Evolutionary conservation across 768 basidiomycete species (phyloP).

Genomic region (Mycena epipterygia): DNA sequence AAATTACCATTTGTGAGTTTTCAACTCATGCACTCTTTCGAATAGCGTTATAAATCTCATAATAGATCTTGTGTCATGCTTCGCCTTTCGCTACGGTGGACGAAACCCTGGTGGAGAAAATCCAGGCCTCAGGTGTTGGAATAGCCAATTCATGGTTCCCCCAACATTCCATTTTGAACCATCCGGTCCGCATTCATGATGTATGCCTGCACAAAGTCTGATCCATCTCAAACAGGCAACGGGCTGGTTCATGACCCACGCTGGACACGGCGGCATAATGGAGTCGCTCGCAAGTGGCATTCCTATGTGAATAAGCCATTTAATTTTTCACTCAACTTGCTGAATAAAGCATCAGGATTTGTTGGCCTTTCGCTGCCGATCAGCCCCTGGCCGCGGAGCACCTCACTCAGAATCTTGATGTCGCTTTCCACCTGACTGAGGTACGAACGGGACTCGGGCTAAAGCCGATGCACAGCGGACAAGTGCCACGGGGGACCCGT

Average conservation of each 20-base stretch:
- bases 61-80: not conserved
- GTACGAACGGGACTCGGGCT: constrained; percentile 10
- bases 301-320: too few species aligned
- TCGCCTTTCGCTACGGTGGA: not conserved
- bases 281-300: constrained; percentile 14
- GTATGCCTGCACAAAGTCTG: not conserved
- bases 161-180: constrained; percentile 17
- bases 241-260: constrained; percentile 21
- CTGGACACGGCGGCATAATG: constrained; percentile 11
- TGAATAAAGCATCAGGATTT: constrained; percentile 3
- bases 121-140: not conserved
- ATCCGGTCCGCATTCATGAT: constrained; percentile 13
- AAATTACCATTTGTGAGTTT: constrained; percentile 14
- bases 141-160: not conserved
- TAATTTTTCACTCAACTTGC: not conserved
- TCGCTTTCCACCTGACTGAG: constrained; percentile 15
- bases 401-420: constrained; percentile 5
- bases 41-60: too few species aligned
- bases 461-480: constrained; percentile 1
- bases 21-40: not conserved
- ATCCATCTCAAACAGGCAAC: constrained; percentile 10
- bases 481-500: not conserved
- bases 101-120: not conserved
- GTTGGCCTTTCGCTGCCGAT: constrained; percentile 25
- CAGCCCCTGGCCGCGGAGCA: constrained; percentile 14